These are phyloP conservation scores for Acanthamoeba lenticulata DNA, from an alignment of 208 protist genomes.

Conservation along the genomic window DNA sequence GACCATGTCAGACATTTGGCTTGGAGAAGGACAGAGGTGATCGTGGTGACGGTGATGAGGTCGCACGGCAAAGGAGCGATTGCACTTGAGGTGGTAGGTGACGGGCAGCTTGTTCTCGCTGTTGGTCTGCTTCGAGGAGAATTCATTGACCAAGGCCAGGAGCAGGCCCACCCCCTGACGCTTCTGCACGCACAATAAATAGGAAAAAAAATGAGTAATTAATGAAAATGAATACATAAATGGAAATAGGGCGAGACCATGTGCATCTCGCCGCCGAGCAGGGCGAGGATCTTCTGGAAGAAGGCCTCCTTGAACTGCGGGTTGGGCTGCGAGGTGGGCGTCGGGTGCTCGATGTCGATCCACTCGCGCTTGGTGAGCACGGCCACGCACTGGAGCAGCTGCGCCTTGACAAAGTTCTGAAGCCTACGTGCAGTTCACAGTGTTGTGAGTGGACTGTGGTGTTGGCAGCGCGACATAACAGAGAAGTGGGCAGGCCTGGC, in stretches of 20 bases:
- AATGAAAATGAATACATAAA: too few relatives aligned
- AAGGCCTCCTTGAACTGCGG: slow-evolving; percentile 5
- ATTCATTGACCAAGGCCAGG: background rate
- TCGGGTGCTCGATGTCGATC: slow-evolving; percentile 16
- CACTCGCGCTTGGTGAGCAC: background rate
- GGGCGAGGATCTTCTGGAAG: background rate
- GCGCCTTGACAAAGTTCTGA: slow-evolving; percentile 15
- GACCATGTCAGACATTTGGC: too few relatives aligned
- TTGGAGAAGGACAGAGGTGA: too few relatives aligned
- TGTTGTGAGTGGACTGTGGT: too few relatives aligned
- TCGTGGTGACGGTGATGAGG: too few relatives aligned
- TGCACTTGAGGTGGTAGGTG: slow-evolving; percentile 32
- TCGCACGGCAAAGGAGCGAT: slow-evolving; percentile 1
- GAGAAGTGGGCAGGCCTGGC: background rate
- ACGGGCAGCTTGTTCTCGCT: slow-evolving; percentile 22
- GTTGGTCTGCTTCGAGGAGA: slow-evolving; percentile 2
- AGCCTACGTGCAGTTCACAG: too few relatives aligned
- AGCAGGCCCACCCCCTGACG: slow-evolving; percentile 8
- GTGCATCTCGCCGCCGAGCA: slow-evolving; percentile 18
- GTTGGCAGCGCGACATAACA: too few relatives aligned
- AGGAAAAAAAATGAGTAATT: too few relatives aligned
- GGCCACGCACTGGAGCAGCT: background rate
- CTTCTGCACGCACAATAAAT: too few relatives aligned
- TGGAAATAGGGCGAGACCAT: slow-evolving; percentile 10
- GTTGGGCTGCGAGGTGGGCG: background rate